A percentile compares a stretch with the other conserved stretches of the same genome.
These are phyloP conservation scores for Spatholobus suberectus DNA, from an alignment of 306 rosid species.

Conservation along the genomic window DNA sequence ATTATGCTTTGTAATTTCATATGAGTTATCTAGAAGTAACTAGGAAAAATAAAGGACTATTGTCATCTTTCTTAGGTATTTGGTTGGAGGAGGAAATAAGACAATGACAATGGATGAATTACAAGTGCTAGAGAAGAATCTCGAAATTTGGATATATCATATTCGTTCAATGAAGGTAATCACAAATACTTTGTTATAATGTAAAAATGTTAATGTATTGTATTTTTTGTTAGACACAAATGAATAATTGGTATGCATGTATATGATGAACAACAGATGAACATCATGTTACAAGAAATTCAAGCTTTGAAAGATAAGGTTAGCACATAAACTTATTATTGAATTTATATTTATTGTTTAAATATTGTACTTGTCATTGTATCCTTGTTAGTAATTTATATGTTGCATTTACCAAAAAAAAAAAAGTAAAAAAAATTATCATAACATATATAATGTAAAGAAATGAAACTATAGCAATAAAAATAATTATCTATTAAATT, in stretches of 20 bases:
- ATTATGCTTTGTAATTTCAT: not conserved
- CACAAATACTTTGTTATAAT: not conserved
- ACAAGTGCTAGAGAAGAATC: slow-evolving; percentile 78
- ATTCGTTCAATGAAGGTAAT: slow-evolving; percentile 85
- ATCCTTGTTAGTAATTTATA: not conserved
- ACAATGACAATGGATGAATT: slow-evolving; percentile 73
- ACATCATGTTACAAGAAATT: slow-evolving; percentile 77
- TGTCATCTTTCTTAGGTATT: slow-evolving; percentile 50
- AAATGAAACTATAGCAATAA: too few relatives aligned
- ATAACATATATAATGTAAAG: too few relatives aligned
- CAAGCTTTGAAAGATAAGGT: slow-evolving; percentile 80
- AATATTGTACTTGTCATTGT: not conserved
- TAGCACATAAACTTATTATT: slow-evolving; percentile 15
- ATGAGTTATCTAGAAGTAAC: not conserved
- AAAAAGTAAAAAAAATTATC: too few relatives aligned
- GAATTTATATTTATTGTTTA: not conserved
- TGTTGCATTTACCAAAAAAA: too few relatives aligned
- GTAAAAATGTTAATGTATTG: not conserved
- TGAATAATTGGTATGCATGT: not conserved
- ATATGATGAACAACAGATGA: slow-evolving; percentile 60
- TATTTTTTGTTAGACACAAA: not conserved
- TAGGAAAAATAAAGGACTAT: not conserved
- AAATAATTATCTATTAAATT: too few relatives aligned
- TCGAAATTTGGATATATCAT: slow-evolving; percentile 82
- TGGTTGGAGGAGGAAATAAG: slow-evolving; percentile 74